Conservation (phyloP, 371 early-diverging fungal species). For the Paraphysoderma sedebokerense region DNA sequence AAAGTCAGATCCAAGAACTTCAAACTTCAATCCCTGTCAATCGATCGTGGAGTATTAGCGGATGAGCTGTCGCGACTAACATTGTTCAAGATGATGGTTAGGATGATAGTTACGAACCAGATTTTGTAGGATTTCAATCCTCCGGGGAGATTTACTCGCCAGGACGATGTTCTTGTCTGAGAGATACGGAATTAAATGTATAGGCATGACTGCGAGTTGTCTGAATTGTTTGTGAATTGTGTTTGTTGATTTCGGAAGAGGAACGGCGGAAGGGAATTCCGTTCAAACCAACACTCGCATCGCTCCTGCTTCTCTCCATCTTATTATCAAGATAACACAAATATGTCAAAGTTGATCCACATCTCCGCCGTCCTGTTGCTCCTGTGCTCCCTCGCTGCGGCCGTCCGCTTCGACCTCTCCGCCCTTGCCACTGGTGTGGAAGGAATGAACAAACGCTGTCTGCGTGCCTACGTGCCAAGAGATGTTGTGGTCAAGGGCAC, state of each 20-base stretch:
- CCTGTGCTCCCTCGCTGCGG: neutral
- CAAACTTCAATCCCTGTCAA: neutral
- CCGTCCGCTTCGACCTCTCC: neutral
- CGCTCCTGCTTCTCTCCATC: no score
- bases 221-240: no score
- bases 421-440: neutral
- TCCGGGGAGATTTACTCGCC: neutral
- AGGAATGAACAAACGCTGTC: conserved; percentile 1
- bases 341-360: no score
- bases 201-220: no score
- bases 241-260: no score
- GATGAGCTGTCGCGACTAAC: neutral
- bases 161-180: neutral
- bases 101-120: neutral
- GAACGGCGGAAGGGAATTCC: no score
- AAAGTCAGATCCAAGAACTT: neutral
- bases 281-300: no score
- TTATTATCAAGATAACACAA: no score
- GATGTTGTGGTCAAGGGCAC: conserved; percentile 8
- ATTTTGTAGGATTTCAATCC: neutral
- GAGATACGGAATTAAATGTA: neutral
- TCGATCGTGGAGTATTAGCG: neutral
- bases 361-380: neutral
- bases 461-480: conserved; percentile 5
- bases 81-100: neutral